A percentile compares a stretch with the other conserved stretches of the same genome.
These are phyloP conservation scores for Aspergillus fischeri DNA, from an alignment of 2,329 filamentous ascomycete species.

Conservation along the genomic window DNA sequence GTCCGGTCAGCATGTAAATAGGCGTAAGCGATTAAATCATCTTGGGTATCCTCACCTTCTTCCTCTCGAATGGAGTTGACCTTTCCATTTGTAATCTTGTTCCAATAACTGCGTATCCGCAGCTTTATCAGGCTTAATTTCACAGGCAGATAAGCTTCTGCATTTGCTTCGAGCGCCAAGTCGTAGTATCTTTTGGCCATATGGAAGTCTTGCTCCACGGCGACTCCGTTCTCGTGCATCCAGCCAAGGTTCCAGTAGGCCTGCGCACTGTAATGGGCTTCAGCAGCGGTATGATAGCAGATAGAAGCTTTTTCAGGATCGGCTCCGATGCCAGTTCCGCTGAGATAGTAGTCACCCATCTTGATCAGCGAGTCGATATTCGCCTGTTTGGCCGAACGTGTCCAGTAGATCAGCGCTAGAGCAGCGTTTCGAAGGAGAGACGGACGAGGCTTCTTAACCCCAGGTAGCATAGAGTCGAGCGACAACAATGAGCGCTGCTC, in stretches of 20 bases:
- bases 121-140: slow-evolving; percentile 84
- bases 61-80: slow-evolving; percentile 92
- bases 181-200: slow-evolving; percentile 97
- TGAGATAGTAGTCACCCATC: slow-evolving; percentile 96
- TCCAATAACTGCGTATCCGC: slow-evolving; percentile 85
- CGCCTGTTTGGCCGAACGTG: slow-evolving; percentile 83
- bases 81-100: slow-evolving; percentile 82
- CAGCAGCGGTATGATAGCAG: slow-evolving; percentile 88
- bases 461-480: slow-evolving; percentile 52
- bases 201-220: slow-evolving; percentile 91
- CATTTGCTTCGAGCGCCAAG: slow-evolving; percentile 82
- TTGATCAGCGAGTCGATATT: slow-evolving; percentile 95
- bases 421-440: slow-evolving; percentile 54
- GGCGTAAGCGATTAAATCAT: neutral
- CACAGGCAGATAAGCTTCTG: slow-evolving; percentile 90
- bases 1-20: slow-evolving; percentile 24
- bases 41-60: slow-evolving; percentile 59
- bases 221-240: slow-evolving; percentile 98
- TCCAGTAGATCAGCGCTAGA: slow-evolving; percentile 88
- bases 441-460: slow-evolving; percentile 35
- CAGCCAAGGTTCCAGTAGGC: slow-evolving; percentile 96
- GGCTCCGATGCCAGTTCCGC: slow-evolving; percentile 67
- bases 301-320: slow-evolving; percentile 83
- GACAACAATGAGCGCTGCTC: slow-evolving; percentile 61
- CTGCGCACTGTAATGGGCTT: slow-evolving; percentile 87